Evolutionary conservation across 129 eudicot species (phyloP).

Genomic region (Oenanthe sinensis): DNA sequence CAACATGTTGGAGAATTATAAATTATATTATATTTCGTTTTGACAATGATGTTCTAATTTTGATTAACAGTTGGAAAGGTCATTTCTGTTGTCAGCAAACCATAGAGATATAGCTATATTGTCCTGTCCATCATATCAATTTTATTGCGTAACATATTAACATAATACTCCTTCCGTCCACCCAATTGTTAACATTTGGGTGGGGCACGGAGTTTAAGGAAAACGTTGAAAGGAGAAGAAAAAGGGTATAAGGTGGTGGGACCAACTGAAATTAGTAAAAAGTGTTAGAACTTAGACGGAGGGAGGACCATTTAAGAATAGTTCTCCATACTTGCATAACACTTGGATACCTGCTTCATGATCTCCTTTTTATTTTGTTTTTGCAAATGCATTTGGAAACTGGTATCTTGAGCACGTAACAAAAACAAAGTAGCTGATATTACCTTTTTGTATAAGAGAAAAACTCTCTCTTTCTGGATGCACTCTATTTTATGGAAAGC

Average conservation of each 20-base stretch:
- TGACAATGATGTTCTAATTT: neutral
- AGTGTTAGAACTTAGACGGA: too few species aligned
- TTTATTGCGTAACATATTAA: neutral
- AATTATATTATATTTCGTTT: too few species aligned
- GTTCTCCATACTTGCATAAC: neutral
- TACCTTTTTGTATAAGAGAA: neutral
- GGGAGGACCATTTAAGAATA: neutral
- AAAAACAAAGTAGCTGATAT: neutral
- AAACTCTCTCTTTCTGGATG: neutral
- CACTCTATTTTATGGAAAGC: neutral
- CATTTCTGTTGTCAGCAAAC: neutral
- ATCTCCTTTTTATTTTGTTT: neutral
- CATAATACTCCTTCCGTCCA: too few species aligned
- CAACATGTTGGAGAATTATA: too few species aligned
- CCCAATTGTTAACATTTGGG: too few species aligned
- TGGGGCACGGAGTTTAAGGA: too few species aligned
- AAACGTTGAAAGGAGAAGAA: too few species aligned
- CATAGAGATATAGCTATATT: neutral
- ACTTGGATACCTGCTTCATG: neutral
- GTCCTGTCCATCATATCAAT: neutral
- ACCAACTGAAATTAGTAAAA: too few species aligned
- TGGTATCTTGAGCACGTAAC: neutral
- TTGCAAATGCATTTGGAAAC: neutral
- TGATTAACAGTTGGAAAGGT: neutral
- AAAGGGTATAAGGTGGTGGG: too few species aligned